Evolutionary conservation across 2,329 filamentous ascomycete genomes (phyloP).

Genomic region (Sphaerulina musiva): DNA sequence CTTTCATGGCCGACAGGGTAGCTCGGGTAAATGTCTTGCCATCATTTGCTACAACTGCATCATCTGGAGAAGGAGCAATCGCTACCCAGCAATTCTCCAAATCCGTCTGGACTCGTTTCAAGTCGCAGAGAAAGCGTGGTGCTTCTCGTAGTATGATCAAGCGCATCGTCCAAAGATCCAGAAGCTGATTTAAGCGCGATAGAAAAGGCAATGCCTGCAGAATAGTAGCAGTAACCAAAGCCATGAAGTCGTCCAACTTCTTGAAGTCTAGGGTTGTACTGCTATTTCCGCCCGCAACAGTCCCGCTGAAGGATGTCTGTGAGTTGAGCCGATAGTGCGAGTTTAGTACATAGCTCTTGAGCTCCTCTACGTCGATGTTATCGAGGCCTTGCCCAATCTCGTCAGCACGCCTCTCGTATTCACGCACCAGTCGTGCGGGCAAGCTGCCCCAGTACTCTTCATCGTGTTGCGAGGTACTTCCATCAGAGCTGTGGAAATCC

Average conservation of each 20-base stretch:
- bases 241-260: conserved; percentile 77
- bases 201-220: conserved; percentile 81
- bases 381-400: conserved; percentile 66
- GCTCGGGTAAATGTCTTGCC: conserved; percentile 19
- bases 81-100: conserved; percentile 61
- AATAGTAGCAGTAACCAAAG: conserved; percentile 83
- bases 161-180: conserved; percentile 72
- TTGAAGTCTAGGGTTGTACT: conserved; percentile 20
- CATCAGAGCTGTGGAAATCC: neutral
- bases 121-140: conserved; percentile 58
- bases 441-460: conserved; percentile 64
- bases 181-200: conserved; percentile 63
- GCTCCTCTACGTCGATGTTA: conserved; percentile 69
- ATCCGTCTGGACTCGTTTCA: conserved; percentile 59
- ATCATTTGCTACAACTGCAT: neutral
- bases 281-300: conserved; percentile 18
- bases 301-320: conserved; percentile 40
- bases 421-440: conserved; percentile 54
- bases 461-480: conserved; percentile 25
- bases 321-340: conserved; percentile 58
- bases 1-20: conserved; percentile 36
- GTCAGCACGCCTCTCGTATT: conserved; percentile 66
- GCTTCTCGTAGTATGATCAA: conserved; percentile 68
- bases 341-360: conserved; percentile 80
- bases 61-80: conserved; percentile 36